phyloP scores from a whole-genome alignment of 257 asterid species.

The Solanum rostratum region DNA sequence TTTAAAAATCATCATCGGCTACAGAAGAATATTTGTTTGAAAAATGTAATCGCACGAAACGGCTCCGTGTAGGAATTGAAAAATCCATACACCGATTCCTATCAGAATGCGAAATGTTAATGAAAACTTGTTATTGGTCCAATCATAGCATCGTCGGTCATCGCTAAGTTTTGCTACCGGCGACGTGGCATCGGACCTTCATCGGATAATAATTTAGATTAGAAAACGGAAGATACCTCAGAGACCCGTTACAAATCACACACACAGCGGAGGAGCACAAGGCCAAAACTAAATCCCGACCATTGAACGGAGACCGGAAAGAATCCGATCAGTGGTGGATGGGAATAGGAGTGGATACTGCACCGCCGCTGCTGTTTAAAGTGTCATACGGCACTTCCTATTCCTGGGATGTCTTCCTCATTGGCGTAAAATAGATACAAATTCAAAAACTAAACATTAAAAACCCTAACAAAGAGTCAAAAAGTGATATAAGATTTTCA shows the following conservation, averaged over 20 bases:
- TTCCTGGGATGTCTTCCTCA: constrained; percentile 75
- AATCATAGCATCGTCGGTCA: constrained; percentile 53
- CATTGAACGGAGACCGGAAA: constrained; percentile 15
- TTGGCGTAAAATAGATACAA: background rate
- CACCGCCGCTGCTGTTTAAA: constrained; percentile 24
- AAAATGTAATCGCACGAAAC: constrained; percentile 57
- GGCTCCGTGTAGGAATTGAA: constrained; percentile 38
- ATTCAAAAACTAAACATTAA: background rate
- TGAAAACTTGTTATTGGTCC: constrained; percentile 24
- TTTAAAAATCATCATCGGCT: constrained; percentile 37
- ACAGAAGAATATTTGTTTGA: background rate
- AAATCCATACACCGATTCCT: constrained; percentile 51
- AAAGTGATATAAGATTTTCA: background rate
- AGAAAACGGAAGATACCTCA: constrained; percentile 29
- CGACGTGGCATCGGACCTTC: constrained; percentile 59
- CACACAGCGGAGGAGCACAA: constrained; percentile 30
- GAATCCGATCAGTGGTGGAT: constrained; percentile 23
- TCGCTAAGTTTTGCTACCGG: constrained; percentile 31
- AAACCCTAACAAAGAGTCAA: background rate
- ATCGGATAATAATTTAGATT: background rate
- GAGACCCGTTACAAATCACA: constrained; percentile 68
- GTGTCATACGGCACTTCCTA: constrained; percentile 96
- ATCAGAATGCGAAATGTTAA: constrained; percentile 44
- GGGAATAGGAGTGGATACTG: constrained; percentile 12
- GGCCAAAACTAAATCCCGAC: constrained; percentile 29